These are phyloP conservation scores for Malus hybrid DNA, from an alignment of 331 rosid species.

Conservation along the genomic window DNA sequence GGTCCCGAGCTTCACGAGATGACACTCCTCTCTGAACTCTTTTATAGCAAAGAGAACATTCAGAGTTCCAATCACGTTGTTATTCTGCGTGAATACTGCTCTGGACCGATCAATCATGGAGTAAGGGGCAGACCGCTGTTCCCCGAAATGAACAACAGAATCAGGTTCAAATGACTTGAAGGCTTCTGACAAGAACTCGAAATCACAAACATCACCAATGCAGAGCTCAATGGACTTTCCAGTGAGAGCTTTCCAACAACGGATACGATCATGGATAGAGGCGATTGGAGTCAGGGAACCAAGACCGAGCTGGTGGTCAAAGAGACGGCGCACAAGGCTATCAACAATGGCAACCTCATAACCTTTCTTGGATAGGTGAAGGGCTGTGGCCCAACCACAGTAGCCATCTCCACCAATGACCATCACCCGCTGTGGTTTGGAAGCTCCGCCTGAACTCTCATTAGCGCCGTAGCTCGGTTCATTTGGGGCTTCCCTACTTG, in stretches of 20 bases:
- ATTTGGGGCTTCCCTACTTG: constrained; percentile 41
- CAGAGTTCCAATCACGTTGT: constrained; percentile 84
- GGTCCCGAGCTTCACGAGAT: constrained; percentile 93
- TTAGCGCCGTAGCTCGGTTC: constrained; percentile 32
- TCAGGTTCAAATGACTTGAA: constrained; percentile 84
- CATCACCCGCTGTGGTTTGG: constrained; percentile 68
- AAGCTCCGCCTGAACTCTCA: constrained; percentile 29
- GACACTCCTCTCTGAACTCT: constrained; percentile 83
- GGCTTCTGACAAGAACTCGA: constrained; percentile 81
- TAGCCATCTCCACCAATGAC: constrained; percentile 97
- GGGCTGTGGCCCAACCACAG: constrained; percentile 99
- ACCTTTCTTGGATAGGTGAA: constrained; percentile 87
- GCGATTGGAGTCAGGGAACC: constrained; percentile 85
- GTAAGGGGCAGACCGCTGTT: constrained; percentile 92
- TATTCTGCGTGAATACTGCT: constrained; percentile 87
- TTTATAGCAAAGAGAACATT: constrained; percentile 94
- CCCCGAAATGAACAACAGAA: constrained; percentile 93
- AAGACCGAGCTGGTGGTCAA: constrained; percentile 86
- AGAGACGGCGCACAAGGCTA: constrained; percentile 80
- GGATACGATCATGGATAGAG: constrained; percentile 77
- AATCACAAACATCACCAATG: constrained; percentile 89
- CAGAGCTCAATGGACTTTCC: constrained; percentile 75
- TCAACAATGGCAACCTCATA: constrained; percentile 92
- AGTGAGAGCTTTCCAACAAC: constrained; percentile 75
- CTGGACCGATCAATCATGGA: constrained; percentile 96